Evolutionary conservation across 208 protist genomes (phyloP), one percentile per base, ranked within the genome.

Genomic region (Acanthamoeba royreba): DNA sequence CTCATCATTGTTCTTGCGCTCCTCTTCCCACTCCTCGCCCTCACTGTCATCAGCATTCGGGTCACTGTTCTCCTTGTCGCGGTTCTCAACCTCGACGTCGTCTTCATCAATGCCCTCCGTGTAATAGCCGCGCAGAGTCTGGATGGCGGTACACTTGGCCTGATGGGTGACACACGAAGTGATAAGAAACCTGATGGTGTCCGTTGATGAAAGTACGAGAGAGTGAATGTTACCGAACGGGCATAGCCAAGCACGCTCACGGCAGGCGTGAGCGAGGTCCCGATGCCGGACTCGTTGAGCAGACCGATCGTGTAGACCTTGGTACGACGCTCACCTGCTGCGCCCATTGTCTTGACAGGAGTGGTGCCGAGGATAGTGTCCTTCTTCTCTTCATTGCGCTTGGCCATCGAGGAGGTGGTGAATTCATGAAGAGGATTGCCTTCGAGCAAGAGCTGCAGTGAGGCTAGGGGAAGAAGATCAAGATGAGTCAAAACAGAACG

Each of bases 271-370:
- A 42, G 19, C 69, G 74, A 45, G 43, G 46, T 46, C 43, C 33
- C 61, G 28, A 19, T 28, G 7, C 43, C 74, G 9, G 43, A 47
- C 0, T 85, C 74, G 22, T 42, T 35, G 7, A 85, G 74, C 15
- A 85, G 43, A 0, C 74, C 74, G 28, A 85, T 85, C n/a, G 74
- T 85, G 43, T 85, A 85, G 74, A 85, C 74, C 74, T 85, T 85
- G 43, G 43, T 17, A 40, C 53, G 46, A 40, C 38, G 46, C n/a
- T 85, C 74, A 45, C 74, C 74, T 5, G 74, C 28, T 69, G 13
- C 49, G 19, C 49, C 49, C 4, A 35, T 42, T 28, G 72, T 3
- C n/a, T 46, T 7, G 43, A 31, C 5, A 11, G 31, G 28, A 28
- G 74, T n/a, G 43, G 43, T 33, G n/a, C 46, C 43, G 0, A 45